Evolutionary conservation across 495 filamentous ascomycete genomes (phyloP), one percentile per base, ranked within the genome.

Genomic region (Neurospora sp.): DNA sequence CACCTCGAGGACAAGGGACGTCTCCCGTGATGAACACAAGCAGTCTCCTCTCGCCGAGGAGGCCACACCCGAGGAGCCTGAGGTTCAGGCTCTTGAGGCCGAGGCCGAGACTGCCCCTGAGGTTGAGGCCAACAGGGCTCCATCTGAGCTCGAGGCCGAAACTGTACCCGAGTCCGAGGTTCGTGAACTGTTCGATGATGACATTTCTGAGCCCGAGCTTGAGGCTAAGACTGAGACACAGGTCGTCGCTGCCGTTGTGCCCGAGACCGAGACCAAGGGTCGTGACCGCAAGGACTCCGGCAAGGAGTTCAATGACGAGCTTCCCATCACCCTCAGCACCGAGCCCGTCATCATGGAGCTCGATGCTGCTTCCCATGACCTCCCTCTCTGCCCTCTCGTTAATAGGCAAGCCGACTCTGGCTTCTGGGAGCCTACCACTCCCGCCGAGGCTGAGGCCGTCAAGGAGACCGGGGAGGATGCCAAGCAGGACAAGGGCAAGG

Each of bases 391-490:
- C 68, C 72, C 39, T 22, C 75, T 40, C 48, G 35, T 76, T 3
- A 59, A 77, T 9, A 45, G 79, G n/a, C 74, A 79, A 22, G 78
- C 74, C n/a, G 79, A 80, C 68, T 80, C 79, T 12, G 79, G 79
- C 4, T 80, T 80, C 73, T 80, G 79, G 79, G 78, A 80, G 27
- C 71, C 72, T 16, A 70, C 69, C 1, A 65, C 53, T 65, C 75
- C 77, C 27, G 31, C 71, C 22, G 76, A 78, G 37, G 38, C 70
- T 6, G 76, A 78, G 45, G 40, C 44, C 40, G 22, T 71, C 14
- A 76, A 75, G 71, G 70, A 75, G 35, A 35, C 69, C 4, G 53
- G 68, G 3, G 72, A 35, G 31, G 68, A 68, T 9, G n/a, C 10
- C 48, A 68, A 77, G 45, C 45, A 48, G 70, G 68, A 44, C 53